phyloP scores from a whole-genome alignment of 75 land plant species.

The Pinus albicaulis region DNA sequence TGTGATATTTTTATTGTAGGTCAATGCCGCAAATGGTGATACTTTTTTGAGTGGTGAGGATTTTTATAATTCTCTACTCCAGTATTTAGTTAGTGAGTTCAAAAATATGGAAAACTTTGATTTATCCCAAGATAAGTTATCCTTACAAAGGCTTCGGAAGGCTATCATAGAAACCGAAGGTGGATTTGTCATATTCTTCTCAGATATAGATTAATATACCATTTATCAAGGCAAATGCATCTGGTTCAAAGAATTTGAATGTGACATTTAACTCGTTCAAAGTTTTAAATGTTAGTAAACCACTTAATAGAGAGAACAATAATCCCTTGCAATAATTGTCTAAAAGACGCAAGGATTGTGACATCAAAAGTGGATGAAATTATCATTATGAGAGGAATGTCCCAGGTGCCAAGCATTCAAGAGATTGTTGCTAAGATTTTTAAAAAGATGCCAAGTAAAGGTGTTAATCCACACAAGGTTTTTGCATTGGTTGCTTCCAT shows the following conservation, averaged over 20 bases:
- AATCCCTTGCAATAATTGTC: slow-evolving; percentile 20
- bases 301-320: slow-evolving; percentile 8
- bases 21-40: slow-evolving; percentile 26
- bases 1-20: not conserved
- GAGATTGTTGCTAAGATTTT: slow-evolving; percentile 10
- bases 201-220: slow-evolving; percentile 22
- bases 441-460: slow-evolving; percentile 18
- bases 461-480: slow-evolving; percentile 16
- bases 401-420: slow-evolving; percentile 18
- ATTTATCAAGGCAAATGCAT: slow-evolving; percentile 16
- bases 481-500: slow-evolving; percentile 24
- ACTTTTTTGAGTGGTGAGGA: slow-evolving; percentile 21
- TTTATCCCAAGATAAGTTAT: slow-evolving; percentile 6
- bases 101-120: slow-evolving; percentile 11
- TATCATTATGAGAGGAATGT: slow-evolving; percentile 19
- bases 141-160: slow-evolving; percentile 21
- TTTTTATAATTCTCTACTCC: slow-evolving; percentile 7
- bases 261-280: slow-evolving; percentile 15
- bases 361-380: slow-evolving; percentile 15
- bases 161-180: slow-evolving; percentile 11
- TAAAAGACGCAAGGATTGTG: slow-evolving; percentile 11
- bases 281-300: slow-evolving; percentile 10
- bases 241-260: slow-evolving; percentile 22
- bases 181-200: slow-evolving; percentile 16
- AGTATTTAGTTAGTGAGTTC: slow-evolving; percentile 15